Evolutionary conservation across 225 moss, liverwort and hornwort species (phyloP).

Genomic region (Marchantia polymorpha): DNA sequence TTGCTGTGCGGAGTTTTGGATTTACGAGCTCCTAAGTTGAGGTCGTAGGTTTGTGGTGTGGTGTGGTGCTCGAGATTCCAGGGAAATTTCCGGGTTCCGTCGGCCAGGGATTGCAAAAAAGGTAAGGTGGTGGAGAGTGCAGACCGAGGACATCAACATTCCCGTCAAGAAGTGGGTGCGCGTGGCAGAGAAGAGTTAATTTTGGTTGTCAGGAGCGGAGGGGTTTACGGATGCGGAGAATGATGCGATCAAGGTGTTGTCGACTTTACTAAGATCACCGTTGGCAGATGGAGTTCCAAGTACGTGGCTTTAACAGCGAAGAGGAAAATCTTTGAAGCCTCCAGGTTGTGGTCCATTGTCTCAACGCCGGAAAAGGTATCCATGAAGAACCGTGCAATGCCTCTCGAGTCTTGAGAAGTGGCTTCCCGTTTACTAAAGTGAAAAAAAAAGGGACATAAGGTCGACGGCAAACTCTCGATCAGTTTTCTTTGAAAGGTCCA

Average conservation of each 20-base stretch:
- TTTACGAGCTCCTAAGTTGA: too few species aligned
- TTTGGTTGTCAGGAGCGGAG: too few species aligned
- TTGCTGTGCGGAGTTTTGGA: too few species aligned
- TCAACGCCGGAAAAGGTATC: conserved; percentile 29
- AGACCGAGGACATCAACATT: too few species aligned
- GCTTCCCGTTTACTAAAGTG: neutral
- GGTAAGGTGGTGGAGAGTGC: too few species aligned
- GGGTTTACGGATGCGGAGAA: too few species aligned
- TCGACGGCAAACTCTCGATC: conserved; percentile 33
- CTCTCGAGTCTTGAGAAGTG: neutral
- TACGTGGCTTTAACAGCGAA: conserved; percentile 9
- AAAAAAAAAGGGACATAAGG: conserved; percentile 26
- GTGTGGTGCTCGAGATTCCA: too few species aligned
- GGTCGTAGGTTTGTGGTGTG: too few species aligned
- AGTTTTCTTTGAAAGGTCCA: conserved; percentile 32
- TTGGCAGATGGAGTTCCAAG: conserved; percentile 10
- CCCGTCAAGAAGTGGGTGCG: too few species aligned
- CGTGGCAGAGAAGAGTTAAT: too few species aligned
- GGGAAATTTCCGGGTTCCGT: too few species aligned
- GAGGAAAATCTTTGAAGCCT: conserved; percentile 37
- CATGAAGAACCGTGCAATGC: conserved; percentile 30
- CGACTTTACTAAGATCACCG: neutral
- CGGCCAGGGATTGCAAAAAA: too few species aligned
- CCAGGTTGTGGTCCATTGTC: conserved; percentile 29
- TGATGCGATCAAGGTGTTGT: conserved; percentile 20